These are phyloP conservation scores for Clitopilus passeckerianus DNA, from an alignment of 768 basidiomycete species.

Conservation along the genomic window DNA sequence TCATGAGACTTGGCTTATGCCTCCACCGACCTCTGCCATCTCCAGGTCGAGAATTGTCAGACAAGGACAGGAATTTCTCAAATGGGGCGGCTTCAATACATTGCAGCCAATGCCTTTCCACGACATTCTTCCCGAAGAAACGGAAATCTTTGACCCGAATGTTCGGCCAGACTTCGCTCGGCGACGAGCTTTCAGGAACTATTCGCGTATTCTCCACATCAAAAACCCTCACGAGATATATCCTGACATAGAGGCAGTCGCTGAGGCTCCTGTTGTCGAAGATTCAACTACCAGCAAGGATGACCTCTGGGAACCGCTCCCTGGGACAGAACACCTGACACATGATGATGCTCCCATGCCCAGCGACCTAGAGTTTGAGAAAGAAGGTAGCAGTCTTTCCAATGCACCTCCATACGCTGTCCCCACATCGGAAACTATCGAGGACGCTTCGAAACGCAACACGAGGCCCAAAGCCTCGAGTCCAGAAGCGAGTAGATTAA, in stretches of 20 bases:
- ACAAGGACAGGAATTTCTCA: constrained; percentile 15
- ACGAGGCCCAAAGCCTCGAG: neutral
- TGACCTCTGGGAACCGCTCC: constrained; percentile 12
- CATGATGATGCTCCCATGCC: constrained; percentile 9
- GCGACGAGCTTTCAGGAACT: constrained; percentile 21
- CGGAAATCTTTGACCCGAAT: neutral
- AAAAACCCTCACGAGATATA: constrained; percentile 21
- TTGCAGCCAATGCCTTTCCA: constrained; percentile 21
- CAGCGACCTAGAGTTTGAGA: neutral
- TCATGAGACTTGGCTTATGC: neutral
- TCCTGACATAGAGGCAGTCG: constrained; percentile 6
- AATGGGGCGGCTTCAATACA: constrained; percentile 33
- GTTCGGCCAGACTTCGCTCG: constrained; percentile 20
- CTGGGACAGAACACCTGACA: constrained; percentile 6
- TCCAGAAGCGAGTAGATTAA: neutral
- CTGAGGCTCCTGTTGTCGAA: neutral
- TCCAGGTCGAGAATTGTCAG: neutral
- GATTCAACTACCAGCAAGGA: neutral
- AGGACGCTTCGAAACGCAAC: neutral
- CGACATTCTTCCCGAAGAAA: neutral
- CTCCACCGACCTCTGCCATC: neutral
- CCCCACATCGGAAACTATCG: neutral
- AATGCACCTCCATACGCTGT: neutral
- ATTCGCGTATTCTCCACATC: constrained; percentile 10
- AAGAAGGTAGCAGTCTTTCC: neutral